Evolutionary conservation across 1,284 basidiomycete genomes (phyloP), one percentile per base, ranked within the genome.

Genomic region (Ganoderma sinense): DNA sequence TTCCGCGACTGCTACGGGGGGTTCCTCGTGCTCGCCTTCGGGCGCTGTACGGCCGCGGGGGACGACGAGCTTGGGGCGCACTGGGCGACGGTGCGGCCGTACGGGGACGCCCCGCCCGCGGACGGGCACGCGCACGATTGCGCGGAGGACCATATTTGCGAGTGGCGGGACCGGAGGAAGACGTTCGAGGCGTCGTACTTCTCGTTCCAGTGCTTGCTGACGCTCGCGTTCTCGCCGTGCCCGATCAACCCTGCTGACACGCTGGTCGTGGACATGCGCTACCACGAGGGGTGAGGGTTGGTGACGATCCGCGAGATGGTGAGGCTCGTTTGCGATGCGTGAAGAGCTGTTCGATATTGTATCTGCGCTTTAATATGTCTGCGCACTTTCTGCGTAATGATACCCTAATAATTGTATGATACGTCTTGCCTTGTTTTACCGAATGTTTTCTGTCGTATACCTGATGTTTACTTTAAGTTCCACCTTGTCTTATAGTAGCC

Each of bases 171-270:
- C 33, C 31, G 63, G 33, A 11, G 23, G 63, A 64, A 55, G 51
- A 40, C 63, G 48, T 64, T 64, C 51, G 51, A 59, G 5, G 29
- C 56, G 29, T 59, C 56, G 33, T 59, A 59, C 36, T 59, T 59
- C 33, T 59, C 56, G 33, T 59, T 59, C 56, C 56, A n/a, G 33
- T n/a, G 39, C 36, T 1, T 4, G 20, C 56, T 59, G 36, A 59
- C 56, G 56, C 48, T 64, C 51, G n/a, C 51, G 31, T 64, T 64
- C 63, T 45, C 63, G 48, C 45, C 45, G 36, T 64, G 63, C 39
- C 45, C 48, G 63, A 64, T 64, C 45, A 64, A 64, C n/a, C 63
- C 63, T n/a, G 36, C 63, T 0, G 56, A 59, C 45, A 64, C 63
- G 63, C 51, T 64, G 48, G 63, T 64, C 33, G 45, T 64, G 31